Evolutionary conservation across 192 early-diverging fungal genomes (phyloP), one percentile per base, ranked within the genome.

Genomic region (Coemansia sp.): DNA sequence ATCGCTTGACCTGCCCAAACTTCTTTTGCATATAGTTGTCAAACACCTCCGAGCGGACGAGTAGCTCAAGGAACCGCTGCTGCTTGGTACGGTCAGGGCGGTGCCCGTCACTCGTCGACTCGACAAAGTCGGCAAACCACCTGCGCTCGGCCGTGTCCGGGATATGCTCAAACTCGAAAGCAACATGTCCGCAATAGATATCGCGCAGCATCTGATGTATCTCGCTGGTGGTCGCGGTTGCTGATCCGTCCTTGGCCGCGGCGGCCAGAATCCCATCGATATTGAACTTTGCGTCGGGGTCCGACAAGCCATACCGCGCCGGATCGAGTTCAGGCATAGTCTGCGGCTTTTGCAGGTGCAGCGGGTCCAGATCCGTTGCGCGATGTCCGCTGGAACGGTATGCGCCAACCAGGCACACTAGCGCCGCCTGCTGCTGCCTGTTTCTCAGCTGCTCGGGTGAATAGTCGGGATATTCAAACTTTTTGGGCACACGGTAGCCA

Each of bases 21-120:
- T 87, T 90, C 53, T 94, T 96, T 39, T 87, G 87, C 90, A 98
- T 94, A 66, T 95, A 98, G 54, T 92, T 92, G 69, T 98, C 95
- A 80, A 98, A 98, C 18, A 42, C 67, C 51, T 71, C 67, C 5
- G 90, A 91, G 46, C 81, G 81, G 31, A 79, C 76, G 18, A 97
- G 65, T 13, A 97, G 61, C 44, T 87, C 77, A 51, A 79, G 82
- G 22, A 91, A 89, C 20, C 84, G 67, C 55, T 81, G 81, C 77
- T 87, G 87, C 46, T 89, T 77, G 10, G 32, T 25, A 12, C 26
- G 41, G 12, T 48, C 60, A 7, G 51, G 42, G 22, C 33, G 29
- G 28, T 19, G 42, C 12, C 51, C 44, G 2, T 41, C 23, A 34
- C 60, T 57, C 2, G 64, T 35, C 64, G 69, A 47, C 75, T 98